Evolutionary conservation across 306 rosid species (phyloP).

Genomic region (Rubus parviflorus): DNA sequence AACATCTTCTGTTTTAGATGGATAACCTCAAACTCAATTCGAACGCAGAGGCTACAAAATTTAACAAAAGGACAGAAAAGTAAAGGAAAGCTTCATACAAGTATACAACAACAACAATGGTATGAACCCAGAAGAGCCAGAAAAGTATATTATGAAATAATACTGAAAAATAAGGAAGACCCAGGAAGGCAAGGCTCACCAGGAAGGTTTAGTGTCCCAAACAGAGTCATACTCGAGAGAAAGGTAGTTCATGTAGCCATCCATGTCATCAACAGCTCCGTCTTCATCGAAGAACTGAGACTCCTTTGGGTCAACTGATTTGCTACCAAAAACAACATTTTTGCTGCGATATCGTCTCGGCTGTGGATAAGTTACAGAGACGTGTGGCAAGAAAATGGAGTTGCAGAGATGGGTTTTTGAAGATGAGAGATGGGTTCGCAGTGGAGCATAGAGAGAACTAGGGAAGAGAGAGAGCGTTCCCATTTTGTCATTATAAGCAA

Average conservation of each 20-base stretch:
- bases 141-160: background rate
- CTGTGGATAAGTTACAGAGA: slow-evolving; percentile 25
- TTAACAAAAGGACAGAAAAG: background rate
- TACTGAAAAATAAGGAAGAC: background rate
- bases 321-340: slow-evolving; percentile 31
- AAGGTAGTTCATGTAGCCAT: slow-evolving; percentile 73
- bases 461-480: slow-evolving; percentile 38
- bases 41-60: background rate
- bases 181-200: slow-evolving; percentile 42
- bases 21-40: background rate
- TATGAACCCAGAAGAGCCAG: background rate
- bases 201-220: slow-evolving; percentile 95
- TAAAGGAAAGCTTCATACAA: background rate
- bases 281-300: slow-evolving; percentile 64
- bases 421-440: slow-evolving; percentile 15
- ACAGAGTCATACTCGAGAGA: slow-evolving; percentile 93
- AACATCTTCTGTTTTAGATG: too few species aligned
- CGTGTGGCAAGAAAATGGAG: slow-evolving; percentile 16
- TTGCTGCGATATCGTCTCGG: slow-evolving; percentile 17
- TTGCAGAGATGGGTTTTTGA: slow-evolving; percentile 30
- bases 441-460: slow-evolving; percentile 25
- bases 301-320: slow-evolving; percentile 39
- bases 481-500: slow-evolving; percentile 36
- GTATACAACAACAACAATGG: background rate
- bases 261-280: slow-evolving; percentile 75